These are phyloP conservation scores for Thraustotheca clavata DNA, from an alignment of 352 stramenopile species.

Conservation along the genomic window DNA sequence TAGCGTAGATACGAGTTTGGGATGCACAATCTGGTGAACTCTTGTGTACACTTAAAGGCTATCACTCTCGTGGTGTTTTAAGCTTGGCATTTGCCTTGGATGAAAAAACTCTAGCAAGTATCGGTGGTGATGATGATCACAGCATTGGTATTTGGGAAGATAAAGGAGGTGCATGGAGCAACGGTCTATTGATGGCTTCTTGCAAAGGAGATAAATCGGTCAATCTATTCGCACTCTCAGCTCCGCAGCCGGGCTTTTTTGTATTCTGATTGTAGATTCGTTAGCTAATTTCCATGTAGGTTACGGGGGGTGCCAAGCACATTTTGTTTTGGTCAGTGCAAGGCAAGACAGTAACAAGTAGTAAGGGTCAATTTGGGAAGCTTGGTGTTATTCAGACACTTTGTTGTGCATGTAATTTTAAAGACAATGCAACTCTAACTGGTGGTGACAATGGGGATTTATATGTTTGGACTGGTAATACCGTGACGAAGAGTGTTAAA, in stretches of 20 bases:
- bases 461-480: constrained; percentile 22
- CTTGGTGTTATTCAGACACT: constrained; percentile 9
- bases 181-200: constrained; percentile 21
- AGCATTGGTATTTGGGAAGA: constrained; percentile 44
- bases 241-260: not conserved
- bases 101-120: constrained; percentile 23
- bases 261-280: not conserved
- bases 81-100: constrained; percentile 53
- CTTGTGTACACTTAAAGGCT: constrained; percentile 47
- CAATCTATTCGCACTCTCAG: constrained; percentile 20
- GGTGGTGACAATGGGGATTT: constrained; percentile 22
- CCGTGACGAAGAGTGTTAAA: constrained; percentile 30
- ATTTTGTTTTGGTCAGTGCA: constrained; percentile 24
- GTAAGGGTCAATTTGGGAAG: constrained; percentile 23
- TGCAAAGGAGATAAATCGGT: constrained; percentile 23
- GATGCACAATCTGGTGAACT: constrained; percentile 65
- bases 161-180: constrained; percentile 49
- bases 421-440: constrained; percentile 18
- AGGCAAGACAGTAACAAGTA: constrained; percentile 20
- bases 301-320: constrained; percentile 25
- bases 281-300: not conserved
- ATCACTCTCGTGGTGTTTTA: constrained; percentile 61
- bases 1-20: constrained; percentile 62
- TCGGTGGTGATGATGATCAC: constrained; percentile 32
- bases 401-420: constrained; percentile 19